Evolutionary conservation across 2,329 filamentous ascomycete species (phyloP).

Genomic region (Aspergillus pseudoviridinutans): DNA sequence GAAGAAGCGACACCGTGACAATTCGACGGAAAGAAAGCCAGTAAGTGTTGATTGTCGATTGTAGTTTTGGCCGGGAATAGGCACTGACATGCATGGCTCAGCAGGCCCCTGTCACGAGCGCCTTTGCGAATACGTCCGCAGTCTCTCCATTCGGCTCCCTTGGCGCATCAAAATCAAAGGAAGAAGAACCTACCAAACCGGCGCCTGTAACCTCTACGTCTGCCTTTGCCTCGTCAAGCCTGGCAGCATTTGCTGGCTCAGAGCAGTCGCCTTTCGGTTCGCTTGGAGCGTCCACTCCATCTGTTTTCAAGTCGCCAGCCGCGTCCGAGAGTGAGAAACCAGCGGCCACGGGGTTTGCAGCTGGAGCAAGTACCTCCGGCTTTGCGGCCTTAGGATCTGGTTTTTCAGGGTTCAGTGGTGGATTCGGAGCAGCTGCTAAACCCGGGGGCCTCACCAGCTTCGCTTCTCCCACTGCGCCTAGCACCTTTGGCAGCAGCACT

Average conservation of each 20-base stretch:
- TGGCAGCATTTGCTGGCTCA: slow-evolving; percentile 62
- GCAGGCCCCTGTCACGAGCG: slow-evolving; percentile 32
- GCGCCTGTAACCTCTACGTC: slow-evolving; percentile 50
- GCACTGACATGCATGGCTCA: not conserved
- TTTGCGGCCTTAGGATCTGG: slow-evolving; percentile 37
- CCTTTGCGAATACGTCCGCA: slow-evolving; percentile 42
- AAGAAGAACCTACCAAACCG: slow-evolving; percentile 16
- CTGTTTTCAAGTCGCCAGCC: slow-evolving; percentile 36
- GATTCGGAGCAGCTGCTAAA: slow-evolving; percentile 49
- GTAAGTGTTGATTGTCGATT: slow-evolving; percentile 16
- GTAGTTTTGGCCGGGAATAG: not conserved
- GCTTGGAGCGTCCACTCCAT: slow-evolving; percentile 46
- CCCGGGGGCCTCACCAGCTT: slow-evolving; percentile 61
- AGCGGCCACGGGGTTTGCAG: slow-evolving; percentile 27
- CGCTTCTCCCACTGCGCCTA: slow-evolving; percentile 55
- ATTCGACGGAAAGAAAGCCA: slow-evolving; percentile 34
- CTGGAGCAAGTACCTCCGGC: slow-evolving; percentile 30
- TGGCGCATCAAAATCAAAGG: slow-evolving; percentile 23
- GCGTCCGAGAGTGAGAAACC: slow-evolving; percentile 19
- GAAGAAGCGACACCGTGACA: slow-evolving; percentile 42
- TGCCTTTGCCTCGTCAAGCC: slow-evolving; percentile 65
- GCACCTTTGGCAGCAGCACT: slow-evolving; percentile 37
- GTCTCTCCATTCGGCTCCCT: slow-evolving; percentile 42
- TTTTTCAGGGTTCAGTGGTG: slow-evolving; percentile 35
- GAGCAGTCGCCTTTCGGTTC: slow-evolving; percentile 62